A percentile compares a stretch with the other conserved stretches of the same genome.
Evolutionary conservation across 1,284 basidiomycete genomes (phyloP).

Genomic region (Irpex lacteus): DNA sequence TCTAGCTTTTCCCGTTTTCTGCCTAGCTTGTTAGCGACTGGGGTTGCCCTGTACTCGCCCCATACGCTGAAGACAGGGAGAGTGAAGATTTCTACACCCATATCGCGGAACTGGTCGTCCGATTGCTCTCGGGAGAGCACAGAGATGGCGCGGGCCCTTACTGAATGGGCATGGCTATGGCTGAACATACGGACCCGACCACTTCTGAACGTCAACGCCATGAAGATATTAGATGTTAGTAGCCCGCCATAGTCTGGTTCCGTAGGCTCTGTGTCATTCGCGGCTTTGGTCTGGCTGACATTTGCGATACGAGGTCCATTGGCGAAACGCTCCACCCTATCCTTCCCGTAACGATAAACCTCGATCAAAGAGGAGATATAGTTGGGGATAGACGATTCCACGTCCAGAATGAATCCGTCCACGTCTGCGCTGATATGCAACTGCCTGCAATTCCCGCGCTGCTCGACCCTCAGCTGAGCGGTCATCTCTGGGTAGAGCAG

Average conservation of each 20-base stretch:
- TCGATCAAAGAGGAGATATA: constrained; percentile 81
- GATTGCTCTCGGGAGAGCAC: constrained; percentile 38
- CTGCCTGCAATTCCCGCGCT: constrained; percentile 47
- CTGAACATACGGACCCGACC: constrained; percentile 74
- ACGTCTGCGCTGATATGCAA: constrained; percentile 73
- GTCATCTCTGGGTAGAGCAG: constrained; percentile 81
- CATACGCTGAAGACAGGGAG: constrained; percentile 83
- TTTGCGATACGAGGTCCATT: constrained; percentile 37
- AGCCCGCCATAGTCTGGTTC: constrained; percentile 35
- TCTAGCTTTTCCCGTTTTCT: constrained; percentile 29
- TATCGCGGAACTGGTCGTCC: constrained; percentile 45
- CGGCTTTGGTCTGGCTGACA: constrained; percentile 34
- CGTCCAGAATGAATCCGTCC: constrained; percentile 82
- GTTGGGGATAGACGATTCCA: constrained; percentile 81
- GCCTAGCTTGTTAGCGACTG: constrained; percentile 37
- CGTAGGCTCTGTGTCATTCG: constrained; percentile 8
- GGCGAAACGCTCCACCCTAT: constrained; percentile 65
- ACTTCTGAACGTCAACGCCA: constrained; percentile 77
- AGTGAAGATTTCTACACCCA: constrained; percentile 62
- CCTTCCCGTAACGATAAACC: constrained; percentile 82
- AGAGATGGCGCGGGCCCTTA: constrained; percentile 35
- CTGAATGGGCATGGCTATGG: constrained; percentile 29
- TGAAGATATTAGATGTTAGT: constrained; percentile 62
- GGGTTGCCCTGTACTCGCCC: constrained; percentile 72
- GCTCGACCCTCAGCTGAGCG: constrained; percentile 67